Conservation (phyloP, 2,329 filamentous ascomycete species). For the Rasamsonia emersonii region DNA sequence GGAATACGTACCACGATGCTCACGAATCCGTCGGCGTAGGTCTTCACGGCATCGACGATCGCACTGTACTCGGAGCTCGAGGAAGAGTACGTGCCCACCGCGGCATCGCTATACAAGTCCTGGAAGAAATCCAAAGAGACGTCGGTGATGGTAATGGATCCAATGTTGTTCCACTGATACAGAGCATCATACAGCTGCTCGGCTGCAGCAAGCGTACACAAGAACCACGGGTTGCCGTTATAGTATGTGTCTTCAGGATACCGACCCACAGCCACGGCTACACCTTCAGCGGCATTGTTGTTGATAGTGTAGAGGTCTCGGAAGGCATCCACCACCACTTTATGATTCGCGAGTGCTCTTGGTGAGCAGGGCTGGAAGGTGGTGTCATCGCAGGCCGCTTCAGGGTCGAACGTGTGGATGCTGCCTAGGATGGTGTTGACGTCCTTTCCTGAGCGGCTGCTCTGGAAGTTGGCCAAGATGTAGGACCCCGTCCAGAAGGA, state of each 20-base stretch:
- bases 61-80: constrained; percentile 31
- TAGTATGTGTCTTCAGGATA: constrained; percentile 68
- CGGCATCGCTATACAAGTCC: constrained; percentile 50
- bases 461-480: constrained; percentile 56
- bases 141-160: constrained; percentile 55
- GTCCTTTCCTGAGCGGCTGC: constrained; percentile 58
- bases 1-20: constrained; percentile 29
- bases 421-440: constrained; percentile 59
- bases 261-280: constrained; percentile 55
- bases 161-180: constrained; percentile 57
- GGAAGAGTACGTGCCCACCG: constrained; percentile 55
- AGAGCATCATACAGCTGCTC: constrained; percentile 70
- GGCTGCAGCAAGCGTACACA: constrained; percentile 64
- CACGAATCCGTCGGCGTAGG: constrained; percentile 52
- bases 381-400: constrained; percentile 54
- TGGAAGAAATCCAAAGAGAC: constrained; percentile 63
- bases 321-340: constrained; percentile 67
- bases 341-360: constrained; percentile 62
- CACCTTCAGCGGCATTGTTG: constrained; percentile 50
- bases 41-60: constrained; percentile 50
- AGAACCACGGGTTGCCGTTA: constrained; percentile 71
- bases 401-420: constrained; percentile 62
- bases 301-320: constrained; percentile 63
- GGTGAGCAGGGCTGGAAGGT: constrained; percentile 72
- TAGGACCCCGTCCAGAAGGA: constrained; percentile 63